Conservation (phyloP, 305 asterid genomes). For the Fraxinus nigra region DNA sequence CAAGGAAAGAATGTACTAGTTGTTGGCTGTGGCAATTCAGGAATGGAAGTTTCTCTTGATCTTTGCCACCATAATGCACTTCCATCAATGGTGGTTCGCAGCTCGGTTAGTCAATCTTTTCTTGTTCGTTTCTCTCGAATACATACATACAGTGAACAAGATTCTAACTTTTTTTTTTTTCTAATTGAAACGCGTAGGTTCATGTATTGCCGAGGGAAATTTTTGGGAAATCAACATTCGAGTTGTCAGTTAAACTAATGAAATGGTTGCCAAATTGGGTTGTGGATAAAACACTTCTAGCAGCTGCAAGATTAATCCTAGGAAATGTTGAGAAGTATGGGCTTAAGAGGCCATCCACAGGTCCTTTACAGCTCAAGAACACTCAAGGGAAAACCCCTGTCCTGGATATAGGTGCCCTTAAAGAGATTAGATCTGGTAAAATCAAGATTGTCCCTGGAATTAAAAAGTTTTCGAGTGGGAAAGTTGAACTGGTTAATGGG, state of each 20-base stretch:
- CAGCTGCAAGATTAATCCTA: constrained; percentile 54
- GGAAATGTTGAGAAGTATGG: constrained; percentile 67
- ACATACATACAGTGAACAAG: neutral
- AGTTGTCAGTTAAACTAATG: constrained; percentile 49
- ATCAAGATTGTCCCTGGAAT: constrained; percentile 76
- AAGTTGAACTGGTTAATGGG: constrained; percentile 66
- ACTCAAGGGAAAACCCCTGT: constrained; percentile 79
- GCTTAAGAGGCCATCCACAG: constrained; percentile 56
- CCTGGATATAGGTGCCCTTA: constrained; percentile 70
- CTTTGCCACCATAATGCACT: constrained; percentile 65
- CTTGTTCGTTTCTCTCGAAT: neutral
- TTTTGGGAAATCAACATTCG: constrained; percentile 70
- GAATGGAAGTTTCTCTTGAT: constrained; percentile 91
- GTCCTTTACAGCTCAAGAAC: constrained; percentile 74
- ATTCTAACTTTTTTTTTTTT: neutral
- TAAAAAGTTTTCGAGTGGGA: constrained; percentile 49
- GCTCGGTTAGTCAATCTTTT: constrained; percentile 51
- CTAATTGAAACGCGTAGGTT: constrained; percentile 37
- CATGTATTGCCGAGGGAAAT: constrained; percentile 90
- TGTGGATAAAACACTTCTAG: constrained; percentile 59
- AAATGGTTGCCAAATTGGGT: constrained; percentile 71
- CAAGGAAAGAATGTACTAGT: constrained; percentile 64
- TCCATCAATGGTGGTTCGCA: constrained; percentile 80
- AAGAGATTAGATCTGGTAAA: constrained; percentile 65
- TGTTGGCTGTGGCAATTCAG: constrained; percentile 93